These are phyloP conservation scores for Arachis monticola DNA, from an alignment of 331 rosid species.

Conservation along the genomic window DNA sequence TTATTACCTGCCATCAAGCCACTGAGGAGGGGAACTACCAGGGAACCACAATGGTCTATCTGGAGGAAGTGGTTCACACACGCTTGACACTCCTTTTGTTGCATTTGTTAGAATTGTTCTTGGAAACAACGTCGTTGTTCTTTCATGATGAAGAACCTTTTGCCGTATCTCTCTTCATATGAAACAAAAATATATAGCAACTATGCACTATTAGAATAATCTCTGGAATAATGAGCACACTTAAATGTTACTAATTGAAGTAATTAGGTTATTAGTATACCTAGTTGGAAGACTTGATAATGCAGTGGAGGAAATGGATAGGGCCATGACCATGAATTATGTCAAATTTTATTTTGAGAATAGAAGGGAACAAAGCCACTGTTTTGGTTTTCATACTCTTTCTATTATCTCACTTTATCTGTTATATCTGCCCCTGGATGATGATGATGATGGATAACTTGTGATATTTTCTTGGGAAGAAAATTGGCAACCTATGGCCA, in stretches of 20 bases:
- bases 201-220: not conserved
- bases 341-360: not conserved
- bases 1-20: constrained; percentile 88
- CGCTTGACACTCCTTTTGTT: constrained; percentile 75
- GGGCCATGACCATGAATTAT: constrained; percentile 82
- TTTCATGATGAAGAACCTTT: constrained; percentile 28
- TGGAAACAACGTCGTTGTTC: constrained; percentile 34
- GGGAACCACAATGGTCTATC: constrained; percentile 77
- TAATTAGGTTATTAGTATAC: constrained; percentile 28
- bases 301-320: constrained; percentile 68
- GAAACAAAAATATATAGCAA: constrained; percentile 23
- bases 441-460: constrained; percentile 30
- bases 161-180: constrained; percentile 49
- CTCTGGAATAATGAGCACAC: not conserved
- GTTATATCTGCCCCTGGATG: constrained; percentile 16
- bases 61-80: constrained; percentile 86
- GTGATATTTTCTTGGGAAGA: constrained; percentile 29
- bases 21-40: constrained; percentile 69
- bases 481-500: constrained; percentile 14
- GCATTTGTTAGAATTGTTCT: constrained; percentile 51
- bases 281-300: constrained; percentile 59
- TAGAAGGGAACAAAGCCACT: constrained; percentile 22
- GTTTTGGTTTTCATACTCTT: not conserved
- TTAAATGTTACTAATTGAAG: too few species aligned
- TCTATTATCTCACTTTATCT: constrained; percentile 35